A percentile compares a stretch with the other conserved stretches of the same genome.
phyloP scores from a whole-genome alignment of 305 asterid genomes.

The Fraxinus baroniana region DNA sequence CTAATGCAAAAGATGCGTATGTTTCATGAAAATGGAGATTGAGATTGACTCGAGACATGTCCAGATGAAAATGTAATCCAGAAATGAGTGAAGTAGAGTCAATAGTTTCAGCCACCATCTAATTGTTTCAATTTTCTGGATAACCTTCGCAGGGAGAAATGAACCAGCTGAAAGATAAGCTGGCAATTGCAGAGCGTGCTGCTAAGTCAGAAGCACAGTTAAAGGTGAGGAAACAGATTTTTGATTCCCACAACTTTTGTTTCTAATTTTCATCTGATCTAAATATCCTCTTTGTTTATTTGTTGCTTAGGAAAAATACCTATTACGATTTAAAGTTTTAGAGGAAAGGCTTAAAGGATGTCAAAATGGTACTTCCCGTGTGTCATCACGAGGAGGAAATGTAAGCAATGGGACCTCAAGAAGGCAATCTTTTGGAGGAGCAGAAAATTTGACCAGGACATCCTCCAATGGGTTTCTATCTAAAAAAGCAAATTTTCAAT shows the following conservation, averaged over 20 bases:
- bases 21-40: not conserved
- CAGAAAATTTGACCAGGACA: constrained; percentile 48
- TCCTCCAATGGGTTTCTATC: constrained; percentile 47
- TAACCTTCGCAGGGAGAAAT: constrained; percentile 62
- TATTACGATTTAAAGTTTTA: constrained; percentile 76
- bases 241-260: not conserved
- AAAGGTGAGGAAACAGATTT: constrained; percentile 53
- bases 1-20: not conserved
- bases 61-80: not conserved
- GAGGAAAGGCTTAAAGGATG: constrained; percentile 70
- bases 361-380: constrained; percentile 40
- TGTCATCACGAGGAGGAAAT: constrained; percentile 47
- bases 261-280: constrained; percentile 12
- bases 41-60: not conserved
- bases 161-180: constrained; percentile 82
- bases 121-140: constrained; percentile 11
- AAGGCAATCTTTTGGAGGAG: constrained; percentile 62
- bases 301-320: constrained; percentile 67
- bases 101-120: not conserved
- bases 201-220: constrained; percentile 89
- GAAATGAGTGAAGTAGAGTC: too few species aligned
- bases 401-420: constrained; percentile 46
- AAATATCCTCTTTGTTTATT: constrained; percentile 22
- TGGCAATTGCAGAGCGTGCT: constrained; percentile 81
- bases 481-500: constrained; percentile 34